Evolutionary conservation across 208 protist species (phyloP), one percentile per base, ranked within the genome.

Genomic region (Kentomonas sorsogonicus): DNA sequence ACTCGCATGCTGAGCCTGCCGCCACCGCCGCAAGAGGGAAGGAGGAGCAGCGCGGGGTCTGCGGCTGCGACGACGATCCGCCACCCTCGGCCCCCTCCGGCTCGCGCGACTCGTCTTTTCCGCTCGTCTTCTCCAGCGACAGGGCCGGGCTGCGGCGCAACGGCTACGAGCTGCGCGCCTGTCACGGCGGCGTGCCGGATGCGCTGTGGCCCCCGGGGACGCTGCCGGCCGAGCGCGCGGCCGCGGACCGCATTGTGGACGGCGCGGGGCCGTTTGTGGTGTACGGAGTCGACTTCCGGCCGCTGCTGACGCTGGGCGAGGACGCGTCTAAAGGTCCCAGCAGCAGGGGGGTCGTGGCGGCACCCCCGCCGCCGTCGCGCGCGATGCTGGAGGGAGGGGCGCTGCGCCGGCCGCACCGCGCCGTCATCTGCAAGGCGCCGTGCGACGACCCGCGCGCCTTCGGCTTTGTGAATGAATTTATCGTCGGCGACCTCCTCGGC

Each of bases 201-300:
- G 54, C 53, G 7, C 52, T 62, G 52, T 85, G 77, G 73, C 77
- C 77, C 20, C 18, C 18, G 1, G 57, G 18, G 3, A 29, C 75
- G 13, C 66, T 85, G 10, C 63, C 62, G 0, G 34, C 57, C 23
- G 69, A 77, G 44, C 69, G 73, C 18, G 69, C 30, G 7, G 10
- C 75, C 41, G 77, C 73, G 13, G 46, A 43, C 27, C 64, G 39
- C 27, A 70, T 85, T 16, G 31, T 80, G 34, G 3, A 20, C 1
- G 1, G 15, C n/a, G 69, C 72, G 0, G 60, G 56, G 0, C 63
- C 77, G 1, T 43, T 79, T 33, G 73, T 81, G 60, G 46, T 79
- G 23, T 59, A 78, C 52, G 22, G 68, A 0, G 54, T 69, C 0
- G 73, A 80, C 61, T 77, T 80, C 40, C 60, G 60, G 0, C 69